Conservation (phyloP, 169 alveolate genomes). For the Eimeria falciformis region DNA sequence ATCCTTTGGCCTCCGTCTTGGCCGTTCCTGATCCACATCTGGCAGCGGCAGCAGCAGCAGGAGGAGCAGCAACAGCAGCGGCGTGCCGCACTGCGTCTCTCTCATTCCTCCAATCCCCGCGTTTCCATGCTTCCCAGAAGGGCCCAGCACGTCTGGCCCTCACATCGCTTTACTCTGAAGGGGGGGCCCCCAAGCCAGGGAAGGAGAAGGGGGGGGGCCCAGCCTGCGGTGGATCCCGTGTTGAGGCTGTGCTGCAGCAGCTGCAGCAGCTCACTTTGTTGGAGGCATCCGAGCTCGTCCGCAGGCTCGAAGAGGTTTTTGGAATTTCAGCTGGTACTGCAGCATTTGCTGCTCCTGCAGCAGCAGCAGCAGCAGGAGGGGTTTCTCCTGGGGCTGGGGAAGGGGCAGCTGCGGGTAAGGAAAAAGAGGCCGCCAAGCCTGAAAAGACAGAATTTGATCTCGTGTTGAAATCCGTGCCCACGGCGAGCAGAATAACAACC, state of each 20-base stretch:
- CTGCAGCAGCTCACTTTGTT: constrained; percentile 71
- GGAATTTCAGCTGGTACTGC: constrained; percentile 60
- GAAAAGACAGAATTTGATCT: constrained; percentile 66
- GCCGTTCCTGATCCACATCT: background rate
- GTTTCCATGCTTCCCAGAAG: background rate
- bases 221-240: constrained; percentile 66
- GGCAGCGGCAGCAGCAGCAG: background rate
- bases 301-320: constrained; percentile 39
- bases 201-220: constrained; percentile 31
- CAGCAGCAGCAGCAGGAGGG: background rate
- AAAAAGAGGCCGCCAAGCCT: too few relatives aligned
- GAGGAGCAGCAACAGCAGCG: background rate
- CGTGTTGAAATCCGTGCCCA: constrained; percentile 68
- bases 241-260: constrained; percentile 68
- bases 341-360: constrained; percentile 14
- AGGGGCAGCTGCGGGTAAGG: background rate
- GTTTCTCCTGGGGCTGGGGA: constrained; percentile 1
- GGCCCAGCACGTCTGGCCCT: background rate
- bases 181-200: background rate
- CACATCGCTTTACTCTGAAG: background rate
- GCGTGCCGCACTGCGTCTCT: background rate
- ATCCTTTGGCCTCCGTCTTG: background rate
- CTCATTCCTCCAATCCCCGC: constrained; percentile 6
- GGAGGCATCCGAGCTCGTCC: constrained; percentile 66
- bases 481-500: constrained; percentile 61